Percentiles rank a stretch among this genome's conserved stretches.
Evolutionary conservation across 306 rosid genomes (phyloP).

Genomic region (Prunus davidiana): DNA sequence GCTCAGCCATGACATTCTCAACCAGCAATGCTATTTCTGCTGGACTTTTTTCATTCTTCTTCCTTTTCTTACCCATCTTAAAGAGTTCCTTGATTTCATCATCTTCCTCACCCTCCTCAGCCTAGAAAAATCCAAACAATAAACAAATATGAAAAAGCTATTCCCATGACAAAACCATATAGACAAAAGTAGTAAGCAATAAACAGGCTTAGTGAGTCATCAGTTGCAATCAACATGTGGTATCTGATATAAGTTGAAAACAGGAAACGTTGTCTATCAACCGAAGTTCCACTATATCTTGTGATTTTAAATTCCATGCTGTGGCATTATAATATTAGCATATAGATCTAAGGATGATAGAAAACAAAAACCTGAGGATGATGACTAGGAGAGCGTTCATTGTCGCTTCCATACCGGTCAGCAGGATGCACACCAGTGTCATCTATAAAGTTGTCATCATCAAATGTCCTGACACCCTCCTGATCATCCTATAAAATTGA

Average conservation of each 20-base stretch:
- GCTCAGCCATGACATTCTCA: slow-evolving; percentile 97
- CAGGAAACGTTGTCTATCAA: neutral
- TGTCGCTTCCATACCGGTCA: slow-evolving; percentile 54
- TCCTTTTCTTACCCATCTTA: slow-evolving; percentile 78
- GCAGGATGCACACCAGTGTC: slow-evolving; percentile 87
- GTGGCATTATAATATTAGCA: neutral
- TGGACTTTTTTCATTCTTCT: slow-evolving; percentile 85
- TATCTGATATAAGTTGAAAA: neutral
- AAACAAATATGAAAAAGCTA: slow-evolving; percentile 6
- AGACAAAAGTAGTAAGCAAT: neutral
- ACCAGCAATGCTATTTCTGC: slow-evolving; percentile 88
- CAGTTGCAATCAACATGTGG: neutral
- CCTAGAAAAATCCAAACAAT: slow-evolving; percentile 46
- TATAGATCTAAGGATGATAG: neutral
- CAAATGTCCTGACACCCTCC: slow-evolving; percentile 69
- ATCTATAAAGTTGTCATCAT: slow-evolving; percentile 96
- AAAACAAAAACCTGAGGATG: slow-evolving; percentile 67
- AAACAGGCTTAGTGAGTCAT: neutral
- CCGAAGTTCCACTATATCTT: neutral
- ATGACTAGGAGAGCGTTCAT: slow-evolving; percentile 70
- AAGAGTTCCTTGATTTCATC: slow-evolving; percentile 74
- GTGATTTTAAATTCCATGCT: neutral
- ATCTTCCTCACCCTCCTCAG: slow-evolving; percentile 88
- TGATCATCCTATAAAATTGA: slow-evolving; percentile 65
- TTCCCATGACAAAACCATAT: neutral